These are phyloP conservation scores for Kodamaea kaohsiungensis DNA, from an alignment of 805 yeast genomes.

Conservation along the genomic window DNA sequence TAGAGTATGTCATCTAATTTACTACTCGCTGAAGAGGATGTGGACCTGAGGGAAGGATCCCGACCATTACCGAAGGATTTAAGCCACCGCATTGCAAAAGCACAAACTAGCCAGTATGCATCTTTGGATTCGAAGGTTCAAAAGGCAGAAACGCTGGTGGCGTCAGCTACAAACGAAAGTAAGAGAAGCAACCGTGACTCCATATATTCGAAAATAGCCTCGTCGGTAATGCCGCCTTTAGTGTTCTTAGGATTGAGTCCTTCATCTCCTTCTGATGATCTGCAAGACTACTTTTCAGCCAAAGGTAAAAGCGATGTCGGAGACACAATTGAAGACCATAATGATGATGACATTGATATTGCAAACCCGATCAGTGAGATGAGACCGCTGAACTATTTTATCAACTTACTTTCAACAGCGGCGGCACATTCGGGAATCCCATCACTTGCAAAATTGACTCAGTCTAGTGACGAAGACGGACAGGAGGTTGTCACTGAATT, in stretches of 20 bases:
- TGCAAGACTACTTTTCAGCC: conserved; percentile 2
- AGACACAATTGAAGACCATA: background rate
- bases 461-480: background rate
- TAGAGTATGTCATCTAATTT: background rate
- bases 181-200: conserved; percentile 1
- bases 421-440: conserved; percentile 30
- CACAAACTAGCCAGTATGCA: background rate
- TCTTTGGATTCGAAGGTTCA: background rate
- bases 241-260: conserved; percentile 1
- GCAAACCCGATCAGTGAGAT: conserved; percentile 26
- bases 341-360: conserved; percentile 29
- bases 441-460: background rate
- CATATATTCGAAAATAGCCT: conserved; percentile 1
- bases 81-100: background rate
- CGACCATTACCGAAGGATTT: background rate
- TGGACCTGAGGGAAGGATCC: background rate
- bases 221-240: conserved; percentile 12
- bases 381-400: conserved; percentile 25
- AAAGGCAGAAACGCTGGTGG: background rate
- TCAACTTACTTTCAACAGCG: conserved; percentile 32
- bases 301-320: background rate
- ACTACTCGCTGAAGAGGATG: background rate
- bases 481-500: conserved; percentile 1
- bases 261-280: background rate
- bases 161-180: background rate